phyloP scores from a whole-genome alignment of 768 basidiomycete genomes.

The Tricholoma flavovirens region DNA sequence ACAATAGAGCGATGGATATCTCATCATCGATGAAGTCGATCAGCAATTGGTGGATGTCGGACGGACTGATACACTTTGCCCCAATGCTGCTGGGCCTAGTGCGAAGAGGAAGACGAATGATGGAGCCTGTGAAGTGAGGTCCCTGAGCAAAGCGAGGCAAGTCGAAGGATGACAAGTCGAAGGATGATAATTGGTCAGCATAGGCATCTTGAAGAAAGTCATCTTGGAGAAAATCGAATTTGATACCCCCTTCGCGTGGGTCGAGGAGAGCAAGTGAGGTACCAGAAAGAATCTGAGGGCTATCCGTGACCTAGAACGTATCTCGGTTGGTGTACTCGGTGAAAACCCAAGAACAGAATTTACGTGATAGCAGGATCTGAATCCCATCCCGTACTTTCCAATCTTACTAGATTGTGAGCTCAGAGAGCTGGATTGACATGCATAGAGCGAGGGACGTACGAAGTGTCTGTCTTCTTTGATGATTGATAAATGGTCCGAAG shows the following conservation, averaged over 20 bases:
- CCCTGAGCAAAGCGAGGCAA: constrained; percentile 14
- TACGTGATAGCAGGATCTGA: constrained; percentile 48
- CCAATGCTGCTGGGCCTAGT: constrained; percentile 28
- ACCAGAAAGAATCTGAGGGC: constrained; percentile 42
- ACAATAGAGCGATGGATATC: constrained; percentile 35
- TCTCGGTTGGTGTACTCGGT: not conserved
- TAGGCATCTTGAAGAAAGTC: constrained; percentile 16
- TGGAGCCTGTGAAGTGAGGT: constrained; percentile 30
- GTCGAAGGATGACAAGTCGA: constrained; percentile 24
- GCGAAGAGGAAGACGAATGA: constrained; percentile 45
- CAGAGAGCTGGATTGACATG: not conserved
- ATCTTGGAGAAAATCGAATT: constrained; percentile 18
- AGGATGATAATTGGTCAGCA: constrained; percentile 28
- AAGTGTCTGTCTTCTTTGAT: constrained; percentile 39
- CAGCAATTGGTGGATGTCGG: constrained; percentile 35
- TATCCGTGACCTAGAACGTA: constrained; percentile 38
- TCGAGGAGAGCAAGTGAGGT: constrained; percentile 36
- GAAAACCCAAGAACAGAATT: constrained; percentile 4
- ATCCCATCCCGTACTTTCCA: constrained; percentile 49
- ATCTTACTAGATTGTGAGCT: constrained; percentile 33
- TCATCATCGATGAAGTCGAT: constrained; percentile 35
- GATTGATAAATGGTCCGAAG: constrained; percentile 38
- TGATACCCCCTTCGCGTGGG: constrained; percentile 32
- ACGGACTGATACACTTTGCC: constrained; percentile 21
- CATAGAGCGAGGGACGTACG: constrained; percentile 23